Evolutionary conservation across 2,329 filamentous ascomycete species (phyloP).

Genomic region (Fusarium begoniae): DNA sequence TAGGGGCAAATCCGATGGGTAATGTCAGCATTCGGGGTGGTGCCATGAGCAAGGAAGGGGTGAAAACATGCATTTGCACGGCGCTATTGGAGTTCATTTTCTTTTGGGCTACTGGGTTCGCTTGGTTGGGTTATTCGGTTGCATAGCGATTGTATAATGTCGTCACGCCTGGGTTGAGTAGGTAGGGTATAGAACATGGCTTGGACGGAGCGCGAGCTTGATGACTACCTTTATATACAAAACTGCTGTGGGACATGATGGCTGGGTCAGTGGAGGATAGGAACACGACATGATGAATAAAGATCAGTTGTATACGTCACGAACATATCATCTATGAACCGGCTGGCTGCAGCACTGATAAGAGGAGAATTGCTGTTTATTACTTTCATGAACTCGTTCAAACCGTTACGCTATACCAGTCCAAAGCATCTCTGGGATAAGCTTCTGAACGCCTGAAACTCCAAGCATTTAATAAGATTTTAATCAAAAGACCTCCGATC

Average conservation of each 20-base stretch:
- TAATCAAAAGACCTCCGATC: neutral
- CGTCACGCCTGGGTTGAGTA: slow-evolving; percentile 27
- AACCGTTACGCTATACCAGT: slow-evolving; percentile 20
- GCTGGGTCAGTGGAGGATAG: slow-evolving; percentile 20
- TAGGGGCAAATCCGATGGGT: slow-evolving; percentile 20
- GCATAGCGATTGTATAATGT: slow-evolving; percentile 35
- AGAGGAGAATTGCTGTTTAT: neutral
- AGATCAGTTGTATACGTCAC: slow-evolving; percentile 30
- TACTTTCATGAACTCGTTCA: neutral
- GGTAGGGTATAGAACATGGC: slow-evolving; percentile 35
- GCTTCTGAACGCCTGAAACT: slow-evolving; percentile 2
- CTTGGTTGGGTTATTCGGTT: slow-evolving; percentile 12
- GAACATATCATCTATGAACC: neutral
- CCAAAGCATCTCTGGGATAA: neutral
- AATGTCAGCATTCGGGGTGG: neutral
- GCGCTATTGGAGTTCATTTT: slow-evolving; percentile 37
- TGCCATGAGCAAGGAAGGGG: slow-evolving; percentile 2
- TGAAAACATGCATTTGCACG: slow-evolving; percentile 35
- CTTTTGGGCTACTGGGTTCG: slow-evolving; percentile 5
- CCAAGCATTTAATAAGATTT: slow-evolving; percentile 4
- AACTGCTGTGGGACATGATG: slow-evolving; percentile 15
- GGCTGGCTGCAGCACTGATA: neutral
- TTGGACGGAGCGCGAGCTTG: slow-evolving; percentile 38
- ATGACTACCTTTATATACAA: slow-evolving; percentile 36
- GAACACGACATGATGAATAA: slow-evolving; percentile 41